Evolutionary conservation across 2,329 filamentous ascomycete species (phyloP).

Genomic region (Hypomyces rosellus): DNA sequence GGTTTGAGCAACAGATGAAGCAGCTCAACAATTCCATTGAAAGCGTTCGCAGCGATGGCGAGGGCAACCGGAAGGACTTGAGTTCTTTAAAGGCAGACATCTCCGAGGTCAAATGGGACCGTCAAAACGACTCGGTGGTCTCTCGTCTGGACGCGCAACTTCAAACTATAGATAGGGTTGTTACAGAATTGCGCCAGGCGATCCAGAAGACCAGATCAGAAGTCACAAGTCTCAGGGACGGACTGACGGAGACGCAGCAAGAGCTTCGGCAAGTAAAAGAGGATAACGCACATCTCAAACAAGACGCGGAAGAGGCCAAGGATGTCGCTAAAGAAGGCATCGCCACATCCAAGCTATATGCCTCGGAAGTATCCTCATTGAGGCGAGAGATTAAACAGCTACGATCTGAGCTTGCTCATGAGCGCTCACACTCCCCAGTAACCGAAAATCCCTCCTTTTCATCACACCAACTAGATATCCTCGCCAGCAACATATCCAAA

Average conservation of each 20-base stretch:
- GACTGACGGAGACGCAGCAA: conserved; percentile 17
- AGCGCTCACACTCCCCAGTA: conserved; percentile 15
- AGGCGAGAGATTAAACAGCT: conserved; percentile 28
- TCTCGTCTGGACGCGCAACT: conserved; percentile 19
- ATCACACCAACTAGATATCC: conserved; percentile 32
- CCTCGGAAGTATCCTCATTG: conserved; percentile 26
- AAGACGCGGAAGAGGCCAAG: conserved; percentile 18
- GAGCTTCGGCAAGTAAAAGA: conserved; percentile 19
- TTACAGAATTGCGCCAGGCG: conserved; percentile 17
- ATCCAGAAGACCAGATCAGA: conserved; percentile 15
- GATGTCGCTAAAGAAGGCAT: conserved; percentile 18
- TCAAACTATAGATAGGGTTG: conserved; percentile 14
- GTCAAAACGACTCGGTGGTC: conserved; percentile 14
- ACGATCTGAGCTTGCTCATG: conserved; percentile 21
- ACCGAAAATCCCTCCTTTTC: conserved; percentile 18
- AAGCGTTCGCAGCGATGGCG: conserved; percentile 19
- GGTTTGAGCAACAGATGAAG: conserved; percentile 29
- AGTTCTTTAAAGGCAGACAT: conserved; percentile 21
- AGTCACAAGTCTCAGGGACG: conserved; percentile 15
- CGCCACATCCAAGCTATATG: conserved; percentile 20
- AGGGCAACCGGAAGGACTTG: conserved; percentile 21
- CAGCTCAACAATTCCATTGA: conserved; percentile 25
- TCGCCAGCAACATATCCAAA: conserved; percentile 32
- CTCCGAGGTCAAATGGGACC: conserved; percentile 11
- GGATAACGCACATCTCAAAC: conserved; percentile 19